Conservation (phyloP, 2,329 filamentous ascomycete species). For the Didymella segeticola region DNA sequence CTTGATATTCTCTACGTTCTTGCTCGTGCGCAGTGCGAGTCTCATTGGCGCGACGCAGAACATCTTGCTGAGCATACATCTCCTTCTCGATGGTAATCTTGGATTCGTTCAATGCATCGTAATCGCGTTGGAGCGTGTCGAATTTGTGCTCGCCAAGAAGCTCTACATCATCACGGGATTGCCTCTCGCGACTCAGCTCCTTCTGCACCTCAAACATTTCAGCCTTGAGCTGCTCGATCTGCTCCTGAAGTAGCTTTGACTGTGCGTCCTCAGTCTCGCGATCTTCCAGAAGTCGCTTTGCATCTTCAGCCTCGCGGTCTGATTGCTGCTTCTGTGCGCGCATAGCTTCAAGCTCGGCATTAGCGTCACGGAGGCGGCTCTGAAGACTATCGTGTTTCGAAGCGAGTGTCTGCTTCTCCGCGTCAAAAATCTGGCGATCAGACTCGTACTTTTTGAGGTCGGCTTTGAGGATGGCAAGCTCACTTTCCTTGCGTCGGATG, state of each 20-base stretch:
- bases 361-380: slow-evolving; percentile 78
- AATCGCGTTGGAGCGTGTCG: slow-evolving; percentile 81
- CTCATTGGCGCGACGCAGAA: slow-evolving; percentile 83
- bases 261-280: slow-evolving; percentile 90
- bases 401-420: slow-evolving; percentile 74
- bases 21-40: slow-evolving; percentile 79
- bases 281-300: slow-evolving; percentile 83
- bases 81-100: slow-evolving; percentile 99
- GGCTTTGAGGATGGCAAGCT: slow-evolving; percentile 81
- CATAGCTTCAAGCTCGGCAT: slow-evolving; percentile 87
- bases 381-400: slow-evolving; percentile 82
- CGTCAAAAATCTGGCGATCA: slow-evolving; percentile 78
- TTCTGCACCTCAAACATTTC: slow-evolving; percentile 85
- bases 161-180: slow-evolving; percentile 92
- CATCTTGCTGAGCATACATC: slow-evolving; percentile 93
- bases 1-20: slow-evolving; percentile 87
- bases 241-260: slow-evolving; percentile 83
- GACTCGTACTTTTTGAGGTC: slow-evolving; percentile 85
- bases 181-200: slow-evolving; percentile 87
- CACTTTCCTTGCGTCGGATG: slow-evolving; percentile 91
- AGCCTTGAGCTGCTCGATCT: slow-evolving; percentile 85
- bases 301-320: slow-evolving; percentile 86
- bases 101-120: slow-evolving; percentile 83
- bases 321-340: slow-evolving; percentile 83
- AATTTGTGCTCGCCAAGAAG: slow-evolving; percentile 90